Evolutionary conservation across 129 eudicot species (phyloP).

Genomic region (Chrysanthemum seticuspe): DNA sequence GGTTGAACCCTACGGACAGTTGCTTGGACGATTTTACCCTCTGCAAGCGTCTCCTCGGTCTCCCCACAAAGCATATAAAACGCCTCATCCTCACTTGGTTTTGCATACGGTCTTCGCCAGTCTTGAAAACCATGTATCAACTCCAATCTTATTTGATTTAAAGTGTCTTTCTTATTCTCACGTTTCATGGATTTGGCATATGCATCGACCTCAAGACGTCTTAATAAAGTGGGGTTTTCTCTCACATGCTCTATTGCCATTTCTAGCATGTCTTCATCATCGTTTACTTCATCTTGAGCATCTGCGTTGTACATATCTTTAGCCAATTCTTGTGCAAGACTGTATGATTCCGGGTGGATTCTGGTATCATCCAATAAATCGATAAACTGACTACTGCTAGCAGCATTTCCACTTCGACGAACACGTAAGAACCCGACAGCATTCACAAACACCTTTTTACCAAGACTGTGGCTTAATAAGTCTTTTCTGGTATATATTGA

Average conservation of each 20-base stretch:
- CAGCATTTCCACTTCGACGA: conserved; percentile 80
- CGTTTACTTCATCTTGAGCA: conserved; percentile 54
- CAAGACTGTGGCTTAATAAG: conserved; percentile 77
- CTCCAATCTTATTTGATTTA: conserved; percentile 62
- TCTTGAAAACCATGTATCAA: conserved; percentile 90
- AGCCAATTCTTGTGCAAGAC: conserved; percentile 92
- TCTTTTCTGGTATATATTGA: conserved; percentile 82
- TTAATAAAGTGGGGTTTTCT: conserved; percentile 61
- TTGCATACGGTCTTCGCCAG: conserved; percentile 59
- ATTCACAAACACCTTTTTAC: conserved; percentile 83
- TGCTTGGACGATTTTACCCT: conserved; percentile 86
- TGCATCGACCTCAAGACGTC: conserved; percentile 44
- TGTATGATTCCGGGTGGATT: conserved; percentile 87
- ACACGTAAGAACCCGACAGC: conserved; percentile 94
- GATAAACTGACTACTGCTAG: conserved; percentile 70
- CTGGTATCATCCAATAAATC: conserved; percentile 94
- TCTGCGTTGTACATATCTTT: conserved; percentile 63
- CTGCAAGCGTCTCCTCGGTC: conserved; percentile 66
- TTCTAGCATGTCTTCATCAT: conserved; percentile 76
- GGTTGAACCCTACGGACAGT: conserved; percentile 85
- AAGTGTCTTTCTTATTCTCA: conserved; percentile 56
- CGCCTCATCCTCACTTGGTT: conserved; percentile 64
- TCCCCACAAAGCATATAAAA: conserved; percentile 91
- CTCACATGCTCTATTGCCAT: conserved; percentile 92
- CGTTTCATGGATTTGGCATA: conserved; percentile 58